Percentiles rank a stretch among this genome's conserved stretches.
Conservation (phyloP, 2,329 filamentous ascomycete genomes). For the Escovopsis weberi region DNA sequence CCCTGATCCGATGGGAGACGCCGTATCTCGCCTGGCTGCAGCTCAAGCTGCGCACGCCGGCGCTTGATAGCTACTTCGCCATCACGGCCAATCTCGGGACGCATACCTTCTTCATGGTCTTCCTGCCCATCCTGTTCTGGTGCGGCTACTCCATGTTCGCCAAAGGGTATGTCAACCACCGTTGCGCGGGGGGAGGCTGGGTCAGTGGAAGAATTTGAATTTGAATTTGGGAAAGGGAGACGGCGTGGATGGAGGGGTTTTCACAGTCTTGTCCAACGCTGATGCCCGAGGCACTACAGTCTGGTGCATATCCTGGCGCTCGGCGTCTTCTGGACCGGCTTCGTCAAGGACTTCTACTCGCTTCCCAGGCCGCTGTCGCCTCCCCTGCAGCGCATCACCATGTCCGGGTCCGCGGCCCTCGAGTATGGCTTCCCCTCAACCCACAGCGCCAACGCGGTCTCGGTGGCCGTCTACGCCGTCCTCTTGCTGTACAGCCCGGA, state of each 20-base stretch:
- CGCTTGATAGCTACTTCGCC: constrained; percentile 91
- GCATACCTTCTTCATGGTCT: constrained; percentile 97
- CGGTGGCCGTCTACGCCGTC: constrained; percentile 75
- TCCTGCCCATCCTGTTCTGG: constrained; percentile 91
- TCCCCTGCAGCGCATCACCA: constrained; percentile 84
- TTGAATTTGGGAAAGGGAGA: neutral
- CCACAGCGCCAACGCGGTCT: constrained; percentile 92
- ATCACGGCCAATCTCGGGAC: constrained; percentile 93
- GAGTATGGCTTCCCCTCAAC: constrained; percentile 98
- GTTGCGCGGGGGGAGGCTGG: neutral
- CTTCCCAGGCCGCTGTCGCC: constrained; percentile 84
- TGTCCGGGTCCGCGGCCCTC: constrained; percentile 87
- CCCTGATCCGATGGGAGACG: constrained; percentile 86
- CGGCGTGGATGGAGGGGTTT: neutral
- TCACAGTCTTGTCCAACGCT: constrained; percentile 5
- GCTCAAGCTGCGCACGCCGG: constrained; percentile 61
- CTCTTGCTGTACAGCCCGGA: constrained; percentile 52
- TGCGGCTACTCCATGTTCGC: constrained; percentile 76
- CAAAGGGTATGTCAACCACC: constrained; percentile 52
- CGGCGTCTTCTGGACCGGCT: constrained; percentile 79
- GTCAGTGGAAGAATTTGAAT: neutral
- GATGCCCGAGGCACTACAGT: constrained; percentile 19
- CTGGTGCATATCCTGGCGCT: constrained; percentile 62
- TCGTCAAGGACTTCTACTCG: constrained; percentile 87
- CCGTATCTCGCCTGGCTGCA: constrained; percentile 85